phyloP scores from a whole-genome alignment of 2,329 filamentous ascomycete genomes.

The Penicillium rolfsii region DNA sequence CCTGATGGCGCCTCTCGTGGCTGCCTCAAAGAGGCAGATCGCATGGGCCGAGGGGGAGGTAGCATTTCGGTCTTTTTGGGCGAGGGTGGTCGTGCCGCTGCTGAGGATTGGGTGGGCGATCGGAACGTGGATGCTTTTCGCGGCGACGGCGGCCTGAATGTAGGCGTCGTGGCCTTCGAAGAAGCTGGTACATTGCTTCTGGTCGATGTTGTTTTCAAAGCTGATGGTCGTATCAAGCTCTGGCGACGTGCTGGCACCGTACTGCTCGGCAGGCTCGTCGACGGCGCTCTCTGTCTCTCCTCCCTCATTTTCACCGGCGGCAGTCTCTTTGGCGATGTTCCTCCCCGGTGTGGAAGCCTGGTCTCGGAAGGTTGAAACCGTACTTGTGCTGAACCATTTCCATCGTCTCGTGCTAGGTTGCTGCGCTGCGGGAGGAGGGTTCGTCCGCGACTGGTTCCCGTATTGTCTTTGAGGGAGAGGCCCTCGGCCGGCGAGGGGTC shows the following conservation, averaged over 20 bases:
- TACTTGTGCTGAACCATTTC: conserved; percentile 14
- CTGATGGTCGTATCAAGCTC: conserved; percentile 35
- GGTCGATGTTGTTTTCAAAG: conserved; percentile 26
- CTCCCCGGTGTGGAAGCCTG: conserved; percentile 24
- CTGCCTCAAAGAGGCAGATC: conserved; percentile 45
- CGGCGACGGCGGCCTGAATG: conserved; percentile 29
- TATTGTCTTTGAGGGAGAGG: conserved; percentile 22
- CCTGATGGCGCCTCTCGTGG: conserved; percentile 29
- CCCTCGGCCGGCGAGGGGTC: conserved; percentile 21
- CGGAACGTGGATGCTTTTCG: conserved; percentile 24
- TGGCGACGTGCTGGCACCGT: conserved; percentile 30
- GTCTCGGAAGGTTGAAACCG: conserved; percentile 29
- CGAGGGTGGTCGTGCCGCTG: conserved; percentile 22
- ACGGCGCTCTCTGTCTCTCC: conserved; percentile 14
- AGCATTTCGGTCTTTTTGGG: conserved; percentile 40
- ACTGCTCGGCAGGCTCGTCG: conserved; percentile 2
- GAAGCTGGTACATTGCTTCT: conserved; percentile 23
- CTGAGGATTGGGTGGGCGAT: conserved; percentile 17
- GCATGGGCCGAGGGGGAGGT: conserved; percentile 38
- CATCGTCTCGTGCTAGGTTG: conserved; percentile 26
- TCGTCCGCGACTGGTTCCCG: conserved; percentile 29
- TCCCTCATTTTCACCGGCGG: conserved; percentile 4
- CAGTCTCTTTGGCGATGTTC: conserved; percentile 21
- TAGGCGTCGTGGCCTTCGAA: conserved; percentile 26
- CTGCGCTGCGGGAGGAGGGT: conserved; percentile 40